Percentiles rank a stretch among this genome's conserved stretches.
phyloP scores from a whole-genome alignment of 352 stramenopile species.

The Globisporangium splendens region DNA sequence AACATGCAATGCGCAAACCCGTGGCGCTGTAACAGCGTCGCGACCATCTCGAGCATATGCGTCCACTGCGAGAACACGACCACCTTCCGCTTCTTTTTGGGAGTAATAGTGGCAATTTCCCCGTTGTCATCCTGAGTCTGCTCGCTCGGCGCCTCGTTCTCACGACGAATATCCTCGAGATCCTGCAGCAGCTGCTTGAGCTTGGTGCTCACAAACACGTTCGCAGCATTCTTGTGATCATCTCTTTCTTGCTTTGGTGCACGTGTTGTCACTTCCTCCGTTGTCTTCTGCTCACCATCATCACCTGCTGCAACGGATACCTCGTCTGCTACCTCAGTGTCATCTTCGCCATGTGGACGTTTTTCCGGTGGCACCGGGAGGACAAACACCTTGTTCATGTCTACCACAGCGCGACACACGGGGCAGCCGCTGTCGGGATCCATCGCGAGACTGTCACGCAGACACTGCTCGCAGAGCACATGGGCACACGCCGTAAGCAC shows the following conservation, averaged over 20 bases:
- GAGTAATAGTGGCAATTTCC: slow-evolving; percentile 23
- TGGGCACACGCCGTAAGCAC: slow-evolving; percentile 87
- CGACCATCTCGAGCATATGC: slow-evolving; percentile 84
- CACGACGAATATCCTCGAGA: slow-evolving; percentile 49
- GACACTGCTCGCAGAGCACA: slow-evolving; percentile 76
- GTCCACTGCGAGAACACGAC: slow-evolving; percentile 91
- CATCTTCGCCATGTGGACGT: slow-evolving; percentile 6
- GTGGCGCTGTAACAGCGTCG: slow-evolving; percentile 41
- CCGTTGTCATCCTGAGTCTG: no score
- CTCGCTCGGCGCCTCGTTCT: slow-evolving; percentile 25
- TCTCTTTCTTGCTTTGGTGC: background rate
- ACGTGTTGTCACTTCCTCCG: background rate
- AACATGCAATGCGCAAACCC: slow-evolving; percentile 62
- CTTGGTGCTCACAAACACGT: slow-evolving; percentile 66
- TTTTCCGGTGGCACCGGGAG: slow-evolving; percentile 24
- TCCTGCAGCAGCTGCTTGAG: slow-evolving; percentile 63
- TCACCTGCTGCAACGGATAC: slow-evolving; percentile 22
- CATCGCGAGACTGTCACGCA: slow-evolving; percentile 52
- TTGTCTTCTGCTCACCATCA: background rate
- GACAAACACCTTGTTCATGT: slow-evolving; percentile 56
- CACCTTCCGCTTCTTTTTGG: slow-evolving; percentile 60
- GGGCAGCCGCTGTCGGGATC: slow-evolving; percentile 69
- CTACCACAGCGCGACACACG: slow-evolving; percentile 68
- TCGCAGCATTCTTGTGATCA: slow-evolving; percentile 13
- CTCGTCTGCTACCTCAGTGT: background rate